A percentile compares a stretch with the other conserved stretches of the same genome.
These are phyloP conservation scores for Anastatica hierochuntica DNA, from an alignment of 345 rosid genomes.

Conservation along the genomic window DNA sequence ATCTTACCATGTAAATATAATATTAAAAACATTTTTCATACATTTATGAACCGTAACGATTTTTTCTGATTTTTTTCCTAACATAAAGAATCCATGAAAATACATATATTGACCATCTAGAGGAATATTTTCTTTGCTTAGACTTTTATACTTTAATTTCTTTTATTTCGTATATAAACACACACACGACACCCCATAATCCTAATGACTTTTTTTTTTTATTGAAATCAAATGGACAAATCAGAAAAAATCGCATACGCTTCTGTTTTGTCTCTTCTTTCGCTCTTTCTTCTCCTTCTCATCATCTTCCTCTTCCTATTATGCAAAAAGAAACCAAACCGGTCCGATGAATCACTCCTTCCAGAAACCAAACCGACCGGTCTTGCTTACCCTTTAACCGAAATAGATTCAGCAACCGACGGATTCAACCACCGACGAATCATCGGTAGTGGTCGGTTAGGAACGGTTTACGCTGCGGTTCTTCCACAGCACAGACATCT, in stretches of 20 bases:
- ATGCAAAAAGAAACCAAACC: slow-evolving; percentile 47
- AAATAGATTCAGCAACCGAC: slow-evolving; percentile 64
- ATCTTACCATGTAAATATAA: neutral
- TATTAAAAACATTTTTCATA: neutral
- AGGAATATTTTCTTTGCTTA: neutral
- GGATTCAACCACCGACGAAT: slow-evolving; percentile 48
- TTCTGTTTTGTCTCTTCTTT: slow-evolving; percentile 38
- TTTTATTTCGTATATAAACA: slow-evolving; percentile 1
- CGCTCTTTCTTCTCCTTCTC: slow-evolving; percentile 35
- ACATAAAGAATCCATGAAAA: neutral
- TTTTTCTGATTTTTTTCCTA: neutral
- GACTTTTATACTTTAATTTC: slow-evolving; percentile 7
- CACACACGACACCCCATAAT: slow-evolving; percentile 2
- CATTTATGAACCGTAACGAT: neutral
- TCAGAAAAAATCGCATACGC: slow-evolving; percentile 38
- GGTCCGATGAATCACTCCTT: slow-evolving; percentile 37
- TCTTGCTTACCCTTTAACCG: slow-evolving; percentile 39
- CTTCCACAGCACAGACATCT: slow-evolving; percentile 30
- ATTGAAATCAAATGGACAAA: slow-evolving; percentile 29
- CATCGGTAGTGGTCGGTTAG: slow-evolving; percentile 51
- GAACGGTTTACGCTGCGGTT: slow-evolving; percentile 56
- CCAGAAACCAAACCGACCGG: slow-evolving; percentile 28
- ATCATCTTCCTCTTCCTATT: slow-evolving; percentile 31
- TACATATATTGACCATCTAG: slow-evolving; percentile 19
- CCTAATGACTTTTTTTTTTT: neutral